Evolutionary conservation across 2,329 filamentous ascomycete genomes (phyloP), one percentile per base, ranked within the genome.

Genomic region (Colletotrichum tanaceti): DNA sequence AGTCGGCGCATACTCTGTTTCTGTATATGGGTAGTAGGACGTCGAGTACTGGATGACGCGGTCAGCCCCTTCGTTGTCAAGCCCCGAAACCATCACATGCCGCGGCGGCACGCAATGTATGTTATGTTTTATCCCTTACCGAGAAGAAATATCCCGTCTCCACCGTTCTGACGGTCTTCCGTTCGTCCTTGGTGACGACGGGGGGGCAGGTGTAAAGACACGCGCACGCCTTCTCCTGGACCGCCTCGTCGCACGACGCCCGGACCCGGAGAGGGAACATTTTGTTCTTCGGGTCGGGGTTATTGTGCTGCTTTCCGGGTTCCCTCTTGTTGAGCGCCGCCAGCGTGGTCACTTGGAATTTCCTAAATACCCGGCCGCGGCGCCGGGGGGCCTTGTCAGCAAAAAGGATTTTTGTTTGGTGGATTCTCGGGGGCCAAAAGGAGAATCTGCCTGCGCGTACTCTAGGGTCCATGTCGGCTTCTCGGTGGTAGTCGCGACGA

Each of bases 141-240:
- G 24, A 9, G 2, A 35, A 18, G 16, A 5, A 7, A 28, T 24
- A 32, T 13, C 24, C 54, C 5, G 14, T 58, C 39, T 62, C 58
- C n/a, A 52, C 13, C 22, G 32, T 52, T 47, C 39, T 62, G 4
- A 62, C 35, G 16, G 32, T 32, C 22, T 53, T 62, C 14, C 58
- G 58, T 18, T 28, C 24, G 47, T 62, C 47, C 5, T 43, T 39
- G 14, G 38, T 62, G 11, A 62, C 16, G 20, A 41, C 28, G 4
- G 28, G 28, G 20, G 58, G 47, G n/a, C 47, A 62, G 4, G 22
- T 43, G 46, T 53, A 32, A 2, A 62, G 58, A 43, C 58, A 62
- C 46, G 46, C n/a, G 58, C 58, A 62, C 3, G 58, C 58, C 5
- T 41, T 62, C 16, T 50, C 22, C 20, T 62, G 58, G 18, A 62